Percentiles rank a stretch among this genome's conserved stretches.
phyloP scores from a whole-genome alignment of 192 early-diverging fungal species.

The Entophlyctis luteolus region DNA sequence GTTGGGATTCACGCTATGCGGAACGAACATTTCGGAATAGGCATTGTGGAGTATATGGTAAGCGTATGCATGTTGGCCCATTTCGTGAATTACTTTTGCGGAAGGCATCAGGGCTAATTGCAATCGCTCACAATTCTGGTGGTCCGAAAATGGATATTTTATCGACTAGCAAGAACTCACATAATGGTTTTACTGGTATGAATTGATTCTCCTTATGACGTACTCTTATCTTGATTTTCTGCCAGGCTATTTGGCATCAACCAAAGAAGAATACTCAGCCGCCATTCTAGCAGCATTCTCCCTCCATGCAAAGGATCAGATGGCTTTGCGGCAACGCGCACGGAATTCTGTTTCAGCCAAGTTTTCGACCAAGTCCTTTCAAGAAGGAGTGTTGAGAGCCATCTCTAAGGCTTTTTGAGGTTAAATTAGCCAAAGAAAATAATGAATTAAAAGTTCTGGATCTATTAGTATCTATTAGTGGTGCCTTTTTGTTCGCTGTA shows the following conservation, averaged over 20 bases:
- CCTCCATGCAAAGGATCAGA: conserved; percentile 38
- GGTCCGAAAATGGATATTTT: conserved; percentile 88
- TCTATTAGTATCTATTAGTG: no score
- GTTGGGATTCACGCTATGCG: conserved; percentile 95
- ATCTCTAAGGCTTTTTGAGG: not conserved
- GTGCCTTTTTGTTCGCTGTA: no score
- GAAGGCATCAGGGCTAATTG: conserved; percentile 79
- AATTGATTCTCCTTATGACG: not conserved
- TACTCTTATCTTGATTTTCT: not conserved
- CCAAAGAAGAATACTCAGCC: conserved; percentile 62
- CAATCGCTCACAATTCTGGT: conserved; percentile 77
- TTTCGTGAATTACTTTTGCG: not conserved
- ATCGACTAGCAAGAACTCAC: conserved; percentile 12
- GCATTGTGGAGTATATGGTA: conserved; percentile 97
- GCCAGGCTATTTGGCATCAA: conserved; percentile 37
- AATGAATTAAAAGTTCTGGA: no score
- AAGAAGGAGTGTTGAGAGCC: conserved; percentile 19
- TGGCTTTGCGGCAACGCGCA: conserved; percentile 57
- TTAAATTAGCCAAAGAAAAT: no score
- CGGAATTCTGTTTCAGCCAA: conserved; percentile 56
- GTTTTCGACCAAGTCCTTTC: conserved; percentile 70
- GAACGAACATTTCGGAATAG: conserved; percentile 99
- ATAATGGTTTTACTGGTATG: not conserved
- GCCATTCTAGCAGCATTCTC: conserved; percentile 46
- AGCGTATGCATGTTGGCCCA: not conserved